These are phyloP conservation scores for Globisporangium mamillatum DNA, from an alignment of 352 stramenopile species.

Conservation along the genomic window DNA sequence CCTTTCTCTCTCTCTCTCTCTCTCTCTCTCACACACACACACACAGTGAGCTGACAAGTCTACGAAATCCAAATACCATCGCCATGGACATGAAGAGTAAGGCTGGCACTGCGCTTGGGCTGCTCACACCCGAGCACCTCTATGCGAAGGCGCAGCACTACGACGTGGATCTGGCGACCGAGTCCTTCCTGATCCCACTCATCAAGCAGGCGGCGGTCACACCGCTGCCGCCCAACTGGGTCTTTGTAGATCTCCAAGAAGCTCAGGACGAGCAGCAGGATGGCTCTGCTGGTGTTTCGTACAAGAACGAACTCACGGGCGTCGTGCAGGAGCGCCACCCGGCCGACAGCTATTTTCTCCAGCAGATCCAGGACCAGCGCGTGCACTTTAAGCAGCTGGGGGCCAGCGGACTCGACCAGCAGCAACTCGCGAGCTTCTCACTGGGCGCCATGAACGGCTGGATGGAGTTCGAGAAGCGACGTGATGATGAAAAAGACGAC, in stretches of 20 bases:
- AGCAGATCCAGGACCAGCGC: slow-evolving; percentile 46
- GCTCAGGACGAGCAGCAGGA: background rate
- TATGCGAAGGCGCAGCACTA: slow-evolving; percentile 36
- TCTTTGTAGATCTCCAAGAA: slow-evolving; percentile 2
- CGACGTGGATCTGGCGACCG: slow-evolving; percentile 38
- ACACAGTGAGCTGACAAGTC: background rate
- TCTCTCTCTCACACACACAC: too few species aligned
- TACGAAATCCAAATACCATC: background rate
- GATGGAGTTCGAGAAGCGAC: slow-evolving; percentile 54
- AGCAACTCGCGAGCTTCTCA: slow-evolving; percentile 3
- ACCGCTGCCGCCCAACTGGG: slow-evolving; percentile 38
- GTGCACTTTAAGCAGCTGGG: slow-evolving; percentile 20
- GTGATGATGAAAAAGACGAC: too few species aligned
- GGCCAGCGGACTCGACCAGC: slow-evolving; percentile 2
- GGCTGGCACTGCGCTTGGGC: background rate
- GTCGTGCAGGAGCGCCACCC: slow-evolving; percentile 19
- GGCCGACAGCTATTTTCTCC: slow-evolving; percentile 42
- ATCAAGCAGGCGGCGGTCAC: slow-evolving; percentile 47
- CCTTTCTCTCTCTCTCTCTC: too few species aligned
- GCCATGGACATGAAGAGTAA: background rate
- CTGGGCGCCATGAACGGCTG: slow-evolving; percentile 24
- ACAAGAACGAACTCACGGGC: slow-evolving; percentile 24
- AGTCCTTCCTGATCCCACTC: slow-evolving; percentile 50
- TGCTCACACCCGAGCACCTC: slow-evolving; percentile 47
- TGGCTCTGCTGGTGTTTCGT: background rate